These are phyloP conservation scores for Lagenidium giganteum DNA, from an alignment of 352 stramenopile genomes.

Conservation along the genomic window DNA sequence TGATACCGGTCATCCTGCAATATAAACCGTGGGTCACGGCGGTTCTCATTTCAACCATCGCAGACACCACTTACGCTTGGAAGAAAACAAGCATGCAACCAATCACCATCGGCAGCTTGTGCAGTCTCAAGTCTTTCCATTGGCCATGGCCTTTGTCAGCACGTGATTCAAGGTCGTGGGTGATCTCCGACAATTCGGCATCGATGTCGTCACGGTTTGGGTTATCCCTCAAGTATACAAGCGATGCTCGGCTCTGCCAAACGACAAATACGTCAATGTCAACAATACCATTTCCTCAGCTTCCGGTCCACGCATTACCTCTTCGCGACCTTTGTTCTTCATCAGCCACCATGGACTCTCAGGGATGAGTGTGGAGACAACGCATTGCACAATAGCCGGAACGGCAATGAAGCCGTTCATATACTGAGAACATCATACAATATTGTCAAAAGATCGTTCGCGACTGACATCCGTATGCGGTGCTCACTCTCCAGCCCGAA, in stretches of 20 bases:
- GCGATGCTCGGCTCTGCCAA: too few relatives aligned
- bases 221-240: too few relatives aligned
- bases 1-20: conserved; percentile 79
- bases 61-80: conserved; percentile 30
- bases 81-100: conserved; percentile 61
- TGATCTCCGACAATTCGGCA: conserved; percentile 43
- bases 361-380: conserved; percentile 43
- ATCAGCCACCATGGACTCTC: conserved; percentile 87
- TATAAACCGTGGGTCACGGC: not conserved
- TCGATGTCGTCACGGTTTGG: conserved; percentile 32
- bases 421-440: too few relatives aligned
- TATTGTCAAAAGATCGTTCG: too few relatives aligned
- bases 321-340: conserved; percentile 31
- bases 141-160: conserved; percentile 31
- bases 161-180: conserved; percentile 46
- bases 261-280: too few relatives aligned
- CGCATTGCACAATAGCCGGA: conserved; percentile 44
- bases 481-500: conserved; percentile 76
- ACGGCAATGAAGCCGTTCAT: conserved; percentile 60
- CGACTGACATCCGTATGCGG: too few relatives aligned
- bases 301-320: conserved; percentile 28
- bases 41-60: not conserved
- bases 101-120: conserved; percentile 44
- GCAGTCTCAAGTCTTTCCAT: conserved; percentile 31
- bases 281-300: too few relatives aligned